A percentile compares a stretch with the other conserved stretches of the same genome.
These are phyloP conservation scores for Psilocybe cyanescens DNA, from an alignment of 768 basidiomycete species.

Conservation along the genomic window DNA sequence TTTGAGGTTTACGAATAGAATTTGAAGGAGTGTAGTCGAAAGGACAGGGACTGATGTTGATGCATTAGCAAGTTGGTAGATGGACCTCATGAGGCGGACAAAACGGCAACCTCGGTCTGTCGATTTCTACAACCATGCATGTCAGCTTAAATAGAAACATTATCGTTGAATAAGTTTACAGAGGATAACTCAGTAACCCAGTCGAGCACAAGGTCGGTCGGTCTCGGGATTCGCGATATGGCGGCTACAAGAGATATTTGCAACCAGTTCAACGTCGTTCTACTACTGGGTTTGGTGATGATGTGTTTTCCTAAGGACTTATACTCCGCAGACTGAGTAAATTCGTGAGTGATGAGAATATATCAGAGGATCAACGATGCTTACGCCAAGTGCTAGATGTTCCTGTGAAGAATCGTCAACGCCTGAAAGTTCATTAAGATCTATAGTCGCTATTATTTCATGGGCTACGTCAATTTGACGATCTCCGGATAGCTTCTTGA, in stretches of 20 bases:
- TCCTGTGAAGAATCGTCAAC: slow-evolving; percentile 44
- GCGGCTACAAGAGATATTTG: slow-evolving; percentile 60
- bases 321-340: slow-evolving; percentile 49
- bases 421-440: slow-evolving; percentile 45
- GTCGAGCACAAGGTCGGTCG: slow-evolving; percentile 41
- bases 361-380: slow-evolving; percentile 2
- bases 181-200: slow-evolving; percentile 50
- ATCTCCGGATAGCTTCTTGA: slow-evolving; percentile 58
- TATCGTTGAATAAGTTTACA: slow-evolving; percentile 30
- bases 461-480: slow-evolving; percentile 60
- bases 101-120: slow-evolving; percentile 42
- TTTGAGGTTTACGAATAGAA: slow-evolving; percentile 69
- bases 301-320: slow-evolving; percentile 49
- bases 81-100: slow-evolving; percentile 58
- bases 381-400: slow-evolving; percentile 34
- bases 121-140: slow-evolving; percentile 8
- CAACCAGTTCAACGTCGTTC: slow-evolving; percentile 55
- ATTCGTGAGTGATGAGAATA: neutral
- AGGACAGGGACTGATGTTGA: slow-evolving; percentile 51
- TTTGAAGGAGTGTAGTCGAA: slow-evolving; percentile 59
- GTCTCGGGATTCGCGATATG: slow-evolving; percentile 53
- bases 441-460: slow-evolving; percentile 49
- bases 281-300: slow-evolving; percentile 63
- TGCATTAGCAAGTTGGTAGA: slow-evolving; percentile 72
- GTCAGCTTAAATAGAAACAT: neutral